phyloP scores from a whole-genome alignment of 257 asterid species.

The Jasminum sambac region DNA sequence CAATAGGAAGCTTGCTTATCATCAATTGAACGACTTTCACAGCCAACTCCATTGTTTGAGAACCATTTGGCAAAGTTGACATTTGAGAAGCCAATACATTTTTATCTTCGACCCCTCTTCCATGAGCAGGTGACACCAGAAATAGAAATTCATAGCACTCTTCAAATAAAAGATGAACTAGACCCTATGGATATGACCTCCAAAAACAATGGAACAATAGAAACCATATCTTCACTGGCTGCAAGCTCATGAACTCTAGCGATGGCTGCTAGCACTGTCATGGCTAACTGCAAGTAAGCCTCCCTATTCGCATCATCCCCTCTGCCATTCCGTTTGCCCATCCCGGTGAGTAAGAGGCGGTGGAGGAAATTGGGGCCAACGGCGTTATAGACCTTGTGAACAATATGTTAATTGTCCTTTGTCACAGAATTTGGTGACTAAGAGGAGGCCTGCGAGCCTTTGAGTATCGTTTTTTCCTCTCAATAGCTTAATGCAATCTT shows the following conservation, averaged over 20 bases:
- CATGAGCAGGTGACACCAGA: constrained; percentile 61
- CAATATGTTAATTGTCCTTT: constrained; percentile 55
- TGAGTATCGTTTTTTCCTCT: constrained; percentile 78
- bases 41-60: constrained; percentile 59
- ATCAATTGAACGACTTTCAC: constrained; percentile 67
- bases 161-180: constrained; percentile 45
- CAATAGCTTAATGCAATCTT: constrained; percentile 61
- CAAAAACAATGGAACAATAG: constrained; percentile 54
- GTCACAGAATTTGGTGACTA: constrained; percentile 71
- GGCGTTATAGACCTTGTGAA: constrained; percentile 63
- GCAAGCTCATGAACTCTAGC: constrained; percentile 75
- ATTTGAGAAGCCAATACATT: constrained; percentile 60
- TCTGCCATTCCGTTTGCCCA: constrained; percentile 45
- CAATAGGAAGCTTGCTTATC: constrained; percentile 65
- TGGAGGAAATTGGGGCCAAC: constrained; percentile 67
- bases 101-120: constrained; percentile 46
- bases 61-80: constrained; percentile 68
- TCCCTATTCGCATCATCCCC: constrained; percentile 42
- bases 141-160: constrained; percentile 75
- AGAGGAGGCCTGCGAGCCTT: constrained; percentile 76
- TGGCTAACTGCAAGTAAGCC: constrained; percentile 71
- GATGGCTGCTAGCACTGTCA: constrained; percentile 66
- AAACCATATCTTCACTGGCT: constrained; percentile 58
- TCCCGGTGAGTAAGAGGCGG: constrained; percentile 77
- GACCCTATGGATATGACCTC: constrained; percentile 46